Percentiles rank a stretch among this genome's conserved stretches.
These are phyloP conservation scores for Dothistroma pini DNA, from an alignment of 2,329 filamentous ascomycete species.

Conservation along the genomic window DNA sequence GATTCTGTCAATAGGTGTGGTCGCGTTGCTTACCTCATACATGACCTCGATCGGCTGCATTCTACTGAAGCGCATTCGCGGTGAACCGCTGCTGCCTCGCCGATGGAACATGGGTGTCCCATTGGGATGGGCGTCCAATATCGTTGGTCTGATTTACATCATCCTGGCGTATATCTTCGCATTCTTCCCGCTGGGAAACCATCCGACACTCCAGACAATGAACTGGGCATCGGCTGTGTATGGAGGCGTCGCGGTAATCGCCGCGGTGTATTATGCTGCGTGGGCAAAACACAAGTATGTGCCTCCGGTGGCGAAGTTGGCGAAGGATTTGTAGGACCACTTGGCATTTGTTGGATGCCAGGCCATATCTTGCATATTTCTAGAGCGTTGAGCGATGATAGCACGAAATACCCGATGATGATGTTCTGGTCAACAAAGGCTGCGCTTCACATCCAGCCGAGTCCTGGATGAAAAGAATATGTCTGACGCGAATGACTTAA, in stretches of 20 bases:
- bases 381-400: background rate
- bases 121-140: conserved; percentile 23
- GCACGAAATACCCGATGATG: background rate
- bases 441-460: no score
- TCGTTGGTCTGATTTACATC: conserved; percentile 24
- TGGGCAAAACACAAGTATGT: conserved; percentile 32
- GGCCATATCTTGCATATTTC: background rate
- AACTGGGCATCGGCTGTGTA: conserved; percentile 27
- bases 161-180: conserved; percentile 24
- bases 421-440: background rate
- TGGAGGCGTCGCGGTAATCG: conserved; percentile 22
- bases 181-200: conserved; percentile 27
- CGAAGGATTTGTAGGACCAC: conserved; percentile 19
- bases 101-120: conserved; percentile 26
- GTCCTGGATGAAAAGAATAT: no score
- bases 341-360: background rate
- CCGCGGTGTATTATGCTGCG: conserved; percentile 24
- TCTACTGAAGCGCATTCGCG: conserved; percentile 25
- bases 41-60: conserved; percentile 29
- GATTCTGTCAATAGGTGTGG: conserved; percentile 38
- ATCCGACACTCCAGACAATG: conserved; percentile 24
- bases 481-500: no score
- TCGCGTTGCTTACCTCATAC: conserved; percentile 33
- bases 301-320: conserved; percentile 20
- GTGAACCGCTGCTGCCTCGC: conserved; percentile 25